Evolutionary conservation across 371 early-diverging fungal species (phyloP).

Genomic region (Zychaea mexicana): DNA sequence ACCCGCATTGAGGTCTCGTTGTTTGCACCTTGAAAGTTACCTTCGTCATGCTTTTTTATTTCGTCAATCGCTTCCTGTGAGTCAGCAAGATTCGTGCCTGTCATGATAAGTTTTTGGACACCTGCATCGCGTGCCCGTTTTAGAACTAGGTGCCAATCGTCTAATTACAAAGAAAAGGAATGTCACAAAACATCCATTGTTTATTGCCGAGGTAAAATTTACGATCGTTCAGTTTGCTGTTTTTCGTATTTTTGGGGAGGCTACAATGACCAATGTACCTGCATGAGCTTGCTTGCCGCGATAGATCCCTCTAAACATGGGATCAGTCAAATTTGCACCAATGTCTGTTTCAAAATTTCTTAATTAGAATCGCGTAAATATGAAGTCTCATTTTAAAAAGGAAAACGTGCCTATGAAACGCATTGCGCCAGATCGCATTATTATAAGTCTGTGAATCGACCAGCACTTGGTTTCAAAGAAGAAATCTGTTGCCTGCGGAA

Average conservation of each 20-base stretch:
- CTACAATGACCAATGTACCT: too few relatives aligned
- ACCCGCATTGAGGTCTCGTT: not conserved
- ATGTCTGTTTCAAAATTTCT: constrained; percentile 54
- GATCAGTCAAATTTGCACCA: constrained; percentile 84
- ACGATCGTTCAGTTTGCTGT: not conserved
- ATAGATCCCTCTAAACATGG: constrained; percentile 84
- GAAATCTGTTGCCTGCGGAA: too few relatives aligned
- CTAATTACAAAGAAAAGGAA: too few relatives aligned
- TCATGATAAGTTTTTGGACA: constrained; percentile 75
- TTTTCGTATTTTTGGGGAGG: not conserved
- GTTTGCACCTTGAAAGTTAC: not conserved
- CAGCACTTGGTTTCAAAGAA: too few relatives aligned
- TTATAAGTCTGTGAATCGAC: too few relatives aligned
- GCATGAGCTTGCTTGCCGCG: constrained; percentile 75
- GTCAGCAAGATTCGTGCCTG: constrained; percentile 73
- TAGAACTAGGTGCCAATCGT: constrained; percentile 70
- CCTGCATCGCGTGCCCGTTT: constrained; percentile 67
- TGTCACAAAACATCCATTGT: too few relatives aligned
- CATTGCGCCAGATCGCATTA: constrained; percentile 18
- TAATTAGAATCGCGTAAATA: not conserved
- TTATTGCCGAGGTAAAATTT: too few relatives aligned
- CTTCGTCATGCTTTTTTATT: constrained; percentile 7
- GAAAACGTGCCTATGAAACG: constrained; percentile 15
- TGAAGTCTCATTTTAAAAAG: too few relatives aligned
- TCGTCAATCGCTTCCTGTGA: constrained; percentile 52